Evolutionary conservation across 2,329 filamentous ascomycete species (phyloP).

Genomic region (Colletotrichum zoysiae): DNA sequence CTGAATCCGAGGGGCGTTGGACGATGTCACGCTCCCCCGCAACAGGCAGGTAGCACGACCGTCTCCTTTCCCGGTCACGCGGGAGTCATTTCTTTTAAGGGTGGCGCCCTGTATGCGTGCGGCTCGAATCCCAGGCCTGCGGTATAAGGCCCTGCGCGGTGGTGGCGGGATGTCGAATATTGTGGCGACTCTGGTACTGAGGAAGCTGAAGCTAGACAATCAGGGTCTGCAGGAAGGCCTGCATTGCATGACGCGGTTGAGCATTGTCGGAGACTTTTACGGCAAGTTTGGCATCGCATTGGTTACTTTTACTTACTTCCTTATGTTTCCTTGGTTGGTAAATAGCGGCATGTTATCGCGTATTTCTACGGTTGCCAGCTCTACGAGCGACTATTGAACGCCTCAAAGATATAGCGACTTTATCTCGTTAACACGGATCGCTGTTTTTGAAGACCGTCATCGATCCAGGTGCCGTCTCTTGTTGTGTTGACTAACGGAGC

Average conservation of each 20-base stretch:
- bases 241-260: not conserved
- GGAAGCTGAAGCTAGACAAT: not conserved
- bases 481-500: not conserved
- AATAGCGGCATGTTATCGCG: not conserved
- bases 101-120: too few relatives aligned
- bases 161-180: not conserved
- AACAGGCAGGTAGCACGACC: too few relatives aligned
- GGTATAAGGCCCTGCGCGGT: not conserved
- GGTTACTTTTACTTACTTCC: not conserved
- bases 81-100: not conserved
- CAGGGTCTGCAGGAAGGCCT: not conserved
- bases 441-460: not conserved
- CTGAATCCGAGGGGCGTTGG: not conserved
- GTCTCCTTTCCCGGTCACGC: too few relatives aligned
- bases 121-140: not conserved
- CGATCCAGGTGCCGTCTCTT: too few relatives aligned
- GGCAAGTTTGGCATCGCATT: not conserved
- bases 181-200: not conserved
- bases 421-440: not conserved
- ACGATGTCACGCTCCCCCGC: not conserved
- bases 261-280: not conserved
- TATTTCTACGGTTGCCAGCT: not conserved
- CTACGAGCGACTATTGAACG: too few relatives aligned
- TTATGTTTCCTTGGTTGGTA: not conserved
- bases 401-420: not conserved